Base-by-base conservation (phyloP, 768 basidiomycete species). In the Hortiboletus flavorubellus region DNA sequence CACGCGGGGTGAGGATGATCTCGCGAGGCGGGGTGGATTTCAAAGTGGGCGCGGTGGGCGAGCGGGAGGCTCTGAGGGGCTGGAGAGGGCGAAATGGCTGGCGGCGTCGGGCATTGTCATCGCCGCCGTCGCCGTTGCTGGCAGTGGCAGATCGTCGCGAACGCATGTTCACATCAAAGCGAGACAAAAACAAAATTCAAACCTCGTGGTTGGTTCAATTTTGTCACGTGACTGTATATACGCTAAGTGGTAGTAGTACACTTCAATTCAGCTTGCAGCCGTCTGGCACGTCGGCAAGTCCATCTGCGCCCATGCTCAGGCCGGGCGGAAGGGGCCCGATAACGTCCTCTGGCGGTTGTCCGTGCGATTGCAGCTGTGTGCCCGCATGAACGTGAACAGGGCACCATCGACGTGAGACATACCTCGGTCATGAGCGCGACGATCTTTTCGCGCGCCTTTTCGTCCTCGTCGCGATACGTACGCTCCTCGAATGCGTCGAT, bases 261-360 rank as follows among this genome's bases (percentile, higher is more conserved):
- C 16, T 29, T 51, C 33, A 63, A 12, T 42, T 54, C 12, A 54
- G 6, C n/a, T 60, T 61, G 16, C 65, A 59, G 31, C 54, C 59
- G 0, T 62, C 75, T 2, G 79, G 76, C 15, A 82, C 47, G 39
- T 77, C 68, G 5, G 81, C 83, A 55, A 78, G 65, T 12, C 84
- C 85, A 47, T 87, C 85, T 2, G 75, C 45, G 0, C 81, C 83
- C 26, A 85, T 58, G 8, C 72, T 76, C 30, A 83, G 70, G n/a
- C 87, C 89, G 3, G 88, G 80, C 0, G 92, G 92, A 46, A 93
- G 75, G 0, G 84, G 81, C 2, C 91, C 92, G 88, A 93, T 92
- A 47, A 93, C 79, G 62, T 91, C 89, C 18, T 80, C 65, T 3
- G 92, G 92, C 0, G 91, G 92, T 4, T 86, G 80, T 7, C 92